Evolutionary conservation across 331 rosid species (phyloP).

Genomic region (Erythrophleum ivorense): DNA sequence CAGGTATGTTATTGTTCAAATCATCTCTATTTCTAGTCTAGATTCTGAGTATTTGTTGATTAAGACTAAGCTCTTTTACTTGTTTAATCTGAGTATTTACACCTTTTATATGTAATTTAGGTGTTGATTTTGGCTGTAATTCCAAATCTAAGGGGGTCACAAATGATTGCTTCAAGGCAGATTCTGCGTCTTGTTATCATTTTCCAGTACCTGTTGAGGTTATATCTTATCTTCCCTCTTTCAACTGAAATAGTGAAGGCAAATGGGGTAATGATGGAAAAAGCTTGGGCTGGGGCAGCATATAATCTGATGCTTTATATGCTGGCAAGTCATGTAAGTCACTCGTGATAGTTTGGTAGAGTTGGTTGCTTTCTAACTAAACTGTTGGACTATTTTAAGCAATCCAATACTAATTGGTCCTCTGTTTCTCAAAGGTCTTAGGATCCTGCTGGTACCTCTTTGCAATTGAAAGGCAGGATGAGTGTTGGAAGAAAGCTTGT

Average conservation of each 20-base stretch:
- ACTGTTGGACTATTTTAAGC: background rate
- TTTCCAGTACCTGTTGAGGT: slow-evolving; percentile 59
- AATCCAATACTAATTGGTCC: slow-evolving; percentile 20
- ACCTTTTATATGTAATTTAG: slow-evolving; percentile 39
- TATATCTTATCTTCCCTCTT: slow-evolving; percentile 54
- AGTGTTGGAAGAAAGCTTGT: slow-evolving; percentile 65
- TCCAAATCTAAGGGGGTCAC: slow-evolving; percentile 51
- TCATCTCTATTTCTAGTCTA: background rate
- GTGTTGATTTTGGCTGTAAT: slow-evolving; percentile 59
- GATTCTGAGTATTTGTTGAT: background rate
- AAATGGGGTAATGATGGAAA: slow-evolving; percentile 63
- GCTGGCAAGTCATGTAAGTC: slow-evolving; percentile 71
- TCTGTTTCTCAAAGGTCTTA: slow-evolving; percentile 50
- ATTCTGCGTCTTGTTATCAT: slow-evolving; percentile 48
- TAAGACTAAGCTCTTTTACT: background rate
- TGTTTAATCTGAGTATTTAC: slow-evolving; percentile 17
- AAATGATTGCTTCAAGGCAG: slow-evolving; percentile 58
- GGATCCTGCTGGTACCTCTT: slow-evolving; percentile 63
- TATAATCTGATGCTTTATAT: slow-evolving; percentile 61
- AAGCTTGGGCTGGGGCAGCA: slow-evolving; percentile 74
- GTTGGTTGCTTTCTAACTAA: background rate
- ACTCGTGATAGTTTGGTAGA: background rate
- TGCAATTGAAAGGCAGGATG: slow-evolving; percentile 57
- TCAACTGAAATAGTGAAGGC: slow-evolving; percentile 53
- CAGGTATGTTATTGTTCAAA: slow-evolving; percentile 46